These are phyloP conservation scores for Emmonsiellopsis sp. DNA, from an alignment of 2,329 filamentous ascomycete genomes.

Conservation along the genomic window DNA sequence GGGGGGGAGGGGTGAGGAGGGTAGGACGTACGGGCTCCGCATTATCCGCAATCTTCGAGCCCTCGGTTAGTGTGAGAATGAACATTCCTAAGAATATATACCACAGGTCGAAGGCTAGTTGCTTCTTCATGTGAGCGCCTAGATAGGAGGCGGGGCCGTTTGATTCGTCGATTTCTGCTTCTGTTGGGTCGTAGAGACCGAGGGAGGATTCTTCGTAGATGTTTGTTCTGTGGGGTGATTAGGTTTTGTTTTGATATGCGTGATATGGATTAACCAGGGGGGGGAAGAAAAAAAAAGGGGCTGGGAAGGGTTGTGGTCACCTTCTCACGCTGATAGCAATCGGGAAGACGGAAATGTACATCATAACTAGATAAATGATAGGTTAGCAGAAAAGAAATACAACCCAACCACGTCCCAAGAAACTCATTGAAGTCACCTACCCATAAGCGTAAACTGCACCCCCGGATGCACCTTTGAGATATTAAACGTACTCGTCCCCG, in stretches of 20 bases:
- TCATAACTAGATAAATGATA: constrained; percentile 71
- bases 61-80: constrained; percentile 40
- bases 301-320: constrained; percentile 12
- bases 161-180: constrained; percentile 14
- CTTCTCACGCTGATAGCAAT: constrained; percentile 82
- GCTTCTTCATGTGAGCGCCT: constrained; percentile 46
- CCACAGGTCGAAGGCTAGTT: constrained; percentile 57
- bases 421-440: constrained; percentile 22
- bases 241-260: neutral
- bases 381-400: constrained; percentile 32
- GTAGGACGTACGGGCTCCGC: constrained; percentile 12
- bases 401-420: neutral
- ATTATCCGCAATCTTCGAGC: constrained; percentile 15
- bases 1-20: neutral
- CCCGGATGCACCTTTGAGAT: constrained; percentile 43
- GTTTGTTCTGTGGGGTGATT: constrained; percentile 34
- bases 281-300: neutral
- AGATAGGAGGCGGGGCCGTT: constrained; percentile 29
- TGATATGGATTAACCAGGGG: too few relatives aligned
- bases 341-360: constrained; percentile 95
- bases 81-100: constrained; percentile 52
- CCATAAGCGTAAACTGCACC: constrained; percentile 44
- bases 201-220: constrained; percentile 59
- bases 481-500: constrained; percentile 42
- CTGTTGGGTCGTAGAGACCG: constrained; percentile 41